These are phyloP conservation scores for Irpex sp. DNA, from an alignment of 1,284 basidiomycete genomes.

Conservation along the genomic window DNA sequence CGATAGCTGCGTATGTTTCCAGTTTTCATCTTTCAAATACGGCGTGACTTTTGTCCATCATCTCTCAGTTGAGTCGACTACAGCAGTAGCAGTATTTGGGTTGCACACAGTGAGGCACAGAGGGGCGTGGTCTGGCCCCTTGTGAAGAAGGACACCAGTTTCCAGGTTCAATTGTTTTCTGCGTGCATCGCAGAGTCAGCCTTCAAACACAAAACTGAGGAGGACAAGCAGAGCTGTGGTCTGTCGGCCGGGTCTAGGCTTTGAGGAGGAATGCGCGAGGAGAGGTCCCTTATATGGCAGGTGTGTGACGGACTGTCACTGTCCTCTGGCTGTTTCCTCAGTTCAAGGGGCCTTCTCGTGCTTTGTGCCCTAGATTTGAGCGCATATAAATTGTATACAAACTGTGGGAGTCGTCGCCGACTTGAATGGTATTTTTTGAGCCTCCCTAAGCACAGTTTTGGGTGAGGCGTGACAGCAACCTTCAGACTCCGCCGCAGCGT, in stretches of 20 bases:
- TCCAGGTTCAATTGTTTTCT: neutral
- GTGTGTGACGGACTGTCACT: neutral
- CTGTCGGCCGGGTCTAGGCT: neutral
- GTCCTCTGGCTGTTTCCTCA: neutral
- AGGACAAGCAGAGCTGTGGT: neutral
- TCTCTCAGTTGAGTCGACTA: neutral
- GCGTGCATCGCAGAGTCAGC: neutral
- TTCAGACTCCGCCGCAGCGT: constrained; percentile 12
- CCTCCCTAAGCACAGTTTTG: too few relatives aligned
- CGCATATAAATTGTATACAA: neutral
- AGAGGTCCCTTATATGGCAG: constrained; percentile 3
- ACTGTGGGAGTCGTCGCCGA: neutral
- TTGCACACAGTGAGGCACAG: neutral
- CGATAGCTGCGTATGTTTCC: neutral
- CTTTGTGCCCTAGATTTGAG: neutral
- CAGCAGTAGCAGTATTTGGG: neutral
- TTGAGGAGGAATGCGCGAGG: neutral
- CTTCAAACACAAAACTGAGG: neutral
- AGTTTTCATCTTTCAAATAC: neutral
- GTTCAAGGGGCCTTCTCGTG: neutral
- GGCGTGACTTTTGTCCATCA: neutral
- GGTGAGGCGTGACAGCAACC: constrained; percentile 5
- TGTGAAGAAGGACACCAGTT: neutral
- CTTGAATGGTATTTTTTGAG: neutral
- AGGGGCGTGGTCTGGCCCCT: neutral